Evolutionary conservation across 768 basidiomycete species (phyloP).

Genomic region (Amanita pseudoporphyria): DNA sequence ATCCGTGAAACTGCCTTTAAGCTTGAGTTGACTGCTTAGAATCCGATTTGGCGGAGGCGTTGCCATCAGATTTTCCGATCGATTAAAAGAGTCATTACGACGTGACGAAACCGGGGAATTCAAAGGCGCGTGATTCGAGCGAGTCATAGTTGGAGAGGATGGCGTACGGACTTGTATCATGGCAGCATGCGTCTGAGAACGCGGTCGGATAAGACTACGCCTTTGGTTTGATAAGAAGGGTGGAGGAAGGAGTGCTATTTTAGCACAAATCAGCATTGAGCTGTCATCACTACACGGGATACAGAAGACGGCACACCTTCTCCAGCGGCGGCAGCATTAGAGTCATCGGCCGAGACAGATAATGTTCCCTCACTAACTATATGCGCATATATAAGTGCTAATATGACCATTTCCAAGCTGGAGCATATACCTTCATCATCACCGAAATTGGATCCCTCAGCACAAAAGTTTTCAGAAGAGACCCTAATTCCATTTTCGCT

Average conservation of each 20-base stretch:
- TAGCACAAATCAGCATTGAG: conserved; percentile 12
- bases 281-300: background rate
- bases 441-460: conserved; percentile 38
- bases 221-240: conserved; percentile 42
- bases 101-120: conserved; percentile 26
- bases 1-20: conserved; percentile 67
- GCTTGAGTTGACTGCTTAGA: conserved; percentile 43
- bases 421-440: conserved; percentile 36
- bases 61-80: conserved; percentile 32
- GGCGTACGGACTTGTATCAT: conserved; percentile 23
- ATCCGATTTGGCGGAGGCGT: conserved; percentile 63
- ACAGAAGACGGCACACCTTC: conserved; percentile 29
- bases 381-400: conserved; percentile 28
- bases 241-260: conserved; percentile 44
- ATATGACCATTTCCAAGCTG: conserved; percentile 10
- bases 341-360: conserved; percentile 39
- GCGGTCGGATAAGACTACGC: conserved; percentile 38
- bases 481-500: conserved; percentile 67
- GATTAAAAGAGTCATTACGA: conserved; percentile 19
- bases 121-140: conserved; percentile 18
- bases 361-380: conserved; percentile 42
- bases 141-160: conserved; percentile 26
- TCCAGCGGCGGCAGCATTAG: conserved; percentile 35
- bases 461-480: conserved; percentile 29
- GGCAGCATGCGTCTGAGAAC: conserved; percentile 48